Conservation (phyloP, 139 green algal genomes). For the Dunaliella sp. region DNA sequence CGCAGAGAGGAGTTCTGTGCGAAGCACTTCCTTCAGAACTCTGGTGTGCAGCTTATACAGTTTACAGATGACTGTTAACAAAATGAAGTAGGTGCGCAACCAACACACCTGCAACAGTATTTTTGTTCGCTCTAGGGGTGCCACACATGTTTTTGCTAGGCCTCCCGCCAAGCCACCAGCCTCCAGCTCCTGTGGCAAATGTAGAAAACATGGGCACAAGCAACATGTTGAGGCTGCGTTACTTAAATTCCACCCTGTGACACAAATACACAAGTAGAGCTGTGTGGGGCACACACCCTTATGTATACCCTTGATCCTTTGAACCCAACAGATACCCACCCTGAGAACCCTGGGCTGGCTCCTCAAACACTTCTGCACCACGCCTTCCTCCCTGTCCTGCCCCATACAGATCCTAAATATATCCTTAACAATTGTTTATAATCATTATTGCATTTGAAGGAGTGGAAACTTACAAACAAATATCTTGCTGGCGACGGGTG, state of each 20-base stretch:
- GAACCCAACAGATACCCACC: too few species aligned
- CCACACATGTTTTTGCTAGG: conserved; percentile 74
- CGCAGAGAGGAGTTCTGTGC: background rate
- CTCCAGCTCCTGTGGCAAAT: conserved; percentile 68
- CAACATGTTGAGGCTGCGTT: too few species aligned
- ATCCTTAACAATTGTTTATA: too few species aligned
- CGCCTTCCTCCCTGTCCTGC: background rate
- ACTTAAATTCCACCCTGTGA: too few species aligned
- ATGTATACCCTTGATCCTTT: too few species aligned
- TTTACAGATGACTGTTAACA: background rate
- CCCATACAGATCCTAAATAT: too few species aligned
- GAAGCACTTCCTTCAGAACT: background rate
- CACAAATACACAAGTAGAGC: too few species aligned
- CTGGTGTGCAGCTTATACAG: background rate
- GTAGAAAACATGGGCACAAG: background rate
- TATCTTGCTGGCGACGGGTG: too few species aligned
- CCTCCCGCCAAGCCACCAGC: conserved; percentile 76
- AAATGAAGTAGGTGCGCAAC: background rate
- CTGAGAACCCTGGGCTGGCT: background rate
- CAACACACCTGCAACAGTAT: conserved; percentile 80
- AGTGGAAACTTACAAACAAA: too few species aligned
- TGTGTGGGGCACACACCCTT: too few species aligned
- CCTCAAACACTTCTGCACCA: background rate
- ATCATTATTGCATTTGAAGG: too few species aligned
- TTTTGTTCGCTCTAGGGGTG: conserved; percentile 83